phyloP scores from a whole-genome alignment of 495 filamentous ascomycete species.

The Penicillium pancosmium region DNA sequence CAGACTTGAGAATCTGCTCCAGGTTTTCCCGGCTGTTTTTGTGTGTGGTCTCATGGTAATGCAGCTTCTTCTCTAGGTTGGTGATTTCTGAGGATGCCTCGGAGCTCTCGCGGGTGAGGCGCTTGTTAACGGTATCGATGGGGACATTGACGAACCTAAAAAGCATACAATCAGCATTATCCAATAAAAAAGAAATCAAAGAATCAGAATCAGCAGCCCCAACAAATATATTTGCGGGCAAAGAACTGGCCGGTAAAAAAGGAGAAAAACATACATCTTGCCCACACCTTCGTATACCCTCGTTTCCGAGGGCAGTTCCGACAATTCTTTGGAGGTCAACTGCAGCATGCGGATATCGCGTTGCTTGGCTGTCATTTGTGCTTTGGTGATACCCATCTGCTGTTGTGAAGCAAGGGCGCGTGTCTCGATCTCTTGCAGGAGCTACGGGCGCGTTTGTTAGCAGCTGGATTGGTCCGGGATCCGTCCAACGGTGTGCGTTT shows the following conservation, averaged over 20 bases:
- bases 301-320: conserved; percentile 74
- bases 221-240: conserved; percentile 8
- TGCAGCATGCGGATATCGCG: conserved; percentile 87
- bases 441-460: conserved; percentile 51
- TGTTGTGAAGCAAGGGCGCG: conserved; percentile 87
- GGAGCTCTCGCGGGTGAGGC: conserved; percentile 73
- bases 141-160: conserved; percentile 83
- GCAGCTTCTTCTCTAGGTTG: conserved; percentile 82
- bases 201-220: background rate
- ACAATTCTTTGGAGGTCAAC: conserved; percentile 81
- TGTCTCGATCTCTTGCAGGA: conserved; percentile 91
- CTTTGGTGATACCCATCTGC: conserved; percentile 84
- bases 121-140: conserved; percentile 70
- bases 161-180: background rate
- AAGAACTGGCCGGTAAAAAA: background rate
- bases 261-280: conserved; percentile 73
- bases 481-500: background rate
- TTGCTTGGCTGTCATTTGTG: conserved; percentile 83
- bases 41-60: conserved; percentile 92
- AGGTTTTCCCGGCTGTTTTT: conserved; percentile 91
- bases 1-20: conserved; percentile 75
- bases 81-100: conserved; percentile 76
- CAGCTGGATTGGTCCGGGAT: background rate
- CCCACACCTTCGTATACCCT: conserved; percentile 93
- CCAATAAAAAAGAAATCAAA: conserved; percentile 2